These are phyloP conservation scores for Phytopythium ostracodes DNA, from an alignment of 352 stramenopile species.

Conservation along the genomic window DNA sequence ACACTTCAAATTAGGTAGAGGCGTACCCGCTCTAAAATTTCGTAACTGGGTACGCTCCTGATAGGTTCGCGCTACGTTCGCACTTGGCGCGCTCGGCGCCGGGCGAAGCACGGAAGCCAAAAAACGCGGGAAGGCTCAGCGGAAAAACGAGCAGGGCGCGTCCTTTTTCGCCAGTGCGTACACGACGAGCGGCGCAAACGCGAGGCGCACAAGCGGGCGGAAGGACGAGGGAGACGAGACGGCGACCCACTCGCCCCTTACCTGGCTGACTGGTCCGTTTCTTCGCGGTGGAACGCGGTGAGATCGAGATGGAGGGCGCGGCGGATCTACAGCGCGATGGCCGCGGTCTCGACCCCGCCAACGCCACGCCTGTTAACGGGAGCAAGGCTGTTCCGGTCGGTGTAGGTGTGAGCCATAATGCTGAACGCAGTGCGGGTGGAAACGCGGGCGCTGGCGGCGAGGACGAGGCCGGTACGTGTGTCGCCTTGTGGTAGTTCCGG, in stretches of 20 bases:
- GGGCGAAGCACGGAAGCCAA: not conserved
- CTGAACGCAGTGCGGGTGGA: not conserved
- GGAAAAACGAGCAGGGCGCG: not conserved
- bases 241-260: no score
- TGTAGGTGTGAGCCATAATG: not conserved
- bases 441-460: not conserved
- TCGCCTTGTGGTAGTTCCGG: not conserved
- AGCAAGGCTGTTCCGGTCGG: not conserved
- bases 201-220: not conserved
- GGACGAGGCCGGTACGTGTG: not conserved
- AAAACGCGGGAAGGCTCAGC: conserved; percentile 1
- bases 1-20: no score
- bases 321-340: not conserved
- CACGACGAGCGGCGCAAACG: not conserved
- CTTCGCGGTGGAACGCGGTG: not conserved
- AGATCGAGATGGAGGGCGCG: not conserved
- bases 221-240: not conserved
- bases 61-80: not conserved
- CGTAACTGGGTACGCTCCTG: no score
- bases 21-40: no score
- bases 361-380: not conserved
- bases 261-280: not conserved
- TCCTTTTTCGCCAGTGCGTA: not conserved
- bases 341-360: not conserved
- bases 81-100: not conserved